phyloP scores from a whole-genome alignment of 768 basidiomycete species.

The Gymnopilus dilepis region DNA sequence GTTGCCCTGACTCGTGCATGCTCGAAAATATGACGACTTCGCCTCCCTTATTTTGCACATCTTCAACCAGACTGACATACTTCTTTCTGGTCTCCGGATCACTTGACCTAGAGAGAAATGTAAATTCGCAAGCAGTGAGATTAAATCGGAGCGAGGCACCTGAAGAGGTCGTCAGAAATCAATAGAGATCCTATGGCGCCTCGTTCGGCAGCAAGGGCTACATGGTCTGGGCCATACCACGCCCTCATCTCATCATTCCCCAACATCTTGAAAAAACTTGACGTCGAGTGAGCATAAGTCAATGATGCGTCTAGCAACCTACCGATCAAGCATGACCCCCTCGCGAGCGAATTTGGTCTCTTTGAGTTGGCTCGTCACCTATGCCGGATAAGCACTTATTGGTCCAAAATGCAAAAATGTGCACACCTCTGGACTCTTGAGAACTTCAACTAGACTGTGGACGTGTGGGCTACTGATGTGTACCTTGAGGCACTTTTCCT shows the following conservation, averaged over 20 bases:
- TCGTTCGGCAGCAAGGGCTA: constrained; percentile 86
- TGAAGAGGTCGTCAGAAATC: constrained; percentile 94
- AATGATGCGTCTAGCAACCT: constrained; percentile 7
- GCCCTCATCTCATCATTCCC: constrained; percentile 93
- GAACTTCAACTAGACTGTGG: constrained; percentile 91
- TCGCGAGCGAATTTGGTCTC: constrained; percentile 97
- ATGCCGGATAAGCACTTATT: neutral
- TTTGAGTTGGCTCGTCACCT: constrained; percentile 81
- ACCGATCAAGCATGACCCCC: constrained; percentile 91
- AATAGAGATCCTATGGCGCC: constrained; percentile 94
- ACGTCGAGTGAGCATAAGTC: constrained; percentile 8
- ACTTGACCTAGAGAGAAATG: constrained; percentile 61
- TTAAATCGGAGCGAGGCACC: constrained; percentile 49
- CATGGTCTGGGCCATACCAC: constrained; percentile 98
- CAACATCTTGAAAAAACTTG: constrained; percentile 97
- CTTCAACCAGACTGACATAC: constrained; percentile 89
- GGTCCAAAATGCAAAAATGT: neutral
- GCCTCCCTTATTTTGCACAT: constrained; percentile 84
- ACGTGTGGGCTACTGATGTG: constrained; percentile 95
- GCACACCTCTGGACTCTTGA: constrained; percentile 91
- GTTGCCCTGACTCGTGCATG: constrained; percentile 99
- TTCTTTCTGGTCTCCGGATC: constrained; percentile 78
- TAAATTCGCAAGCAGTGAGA: neutral
- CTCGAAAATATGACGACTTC: constrained; percentile 98
- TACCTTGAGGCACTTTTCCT: constrained; percentile 87